Evolutionary conservation across 106 monocot genomes (phyloP).

Genomic region (Allium fistulosum): DNA sequence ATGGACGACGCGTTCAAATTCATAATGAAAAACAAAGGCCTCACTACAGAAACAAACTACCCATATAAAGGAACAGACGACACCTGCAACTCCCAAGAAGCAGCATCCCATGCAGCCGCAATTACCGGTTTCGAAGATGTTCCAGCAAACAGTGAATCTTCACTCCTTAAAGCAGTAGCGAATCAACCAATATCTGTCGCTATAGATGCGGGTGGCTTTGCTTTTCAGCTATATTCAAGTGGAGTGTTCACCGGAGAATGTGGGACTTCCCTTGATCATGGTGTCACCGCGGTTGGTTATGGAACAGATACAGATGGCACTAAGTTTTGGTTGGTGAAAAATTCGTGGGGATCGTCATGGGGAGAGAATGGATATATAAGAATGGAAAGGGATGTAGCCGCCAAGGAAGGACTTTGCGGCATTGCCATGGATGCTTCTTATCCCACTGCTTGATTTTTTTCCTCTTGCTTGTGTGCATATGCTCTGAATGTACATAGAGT

Average conservation of each 20-base stretch:
- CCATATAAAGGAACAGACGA: neutral
- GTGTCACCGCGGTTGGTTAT: constrained; percentile 73
- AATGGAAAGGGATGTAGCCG: constrained; percentile 7
- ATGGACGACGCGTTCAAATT: neutral
- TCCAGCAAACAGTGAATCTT: neutral
- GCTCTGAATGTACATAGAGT: no score
- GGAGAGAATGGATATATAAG: no score
- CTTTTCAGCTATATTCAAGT: constrained; percentile 2
- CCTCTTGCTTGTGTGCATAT: no score
- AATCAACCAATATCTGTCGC: neutral
- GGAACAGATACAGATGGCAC: constrained; percentile 59
- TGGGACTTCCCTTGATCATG: constrained; percentile 70
- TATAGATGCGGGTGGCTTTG: neutral
- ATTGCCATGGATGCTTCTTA: constrained; percentile 16
- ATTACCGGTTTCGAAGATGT: constrained; percentile 1
- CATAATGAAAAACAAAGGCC: neutral
- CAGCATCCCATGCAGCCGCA: neutral
- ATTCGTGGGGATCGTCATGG: no score
- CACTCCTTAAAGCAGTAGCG: neutral
- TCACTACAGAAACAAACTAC: neutral
- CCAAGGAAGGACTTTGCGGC: constrained; percentile 46
- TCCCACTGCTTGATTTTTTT: no score
- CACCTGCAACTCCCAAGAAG: neutral
- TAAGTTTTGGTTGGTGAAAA: neutral
- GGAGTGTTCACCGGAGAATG: constrained; percentile 72